Percentiles rank a stretch among this genome's conserved stretches.
phyloP scores from a whole-genome alignment of 352 stramenopile genomes.

The Halophytophthora polymorphica region DNA sequence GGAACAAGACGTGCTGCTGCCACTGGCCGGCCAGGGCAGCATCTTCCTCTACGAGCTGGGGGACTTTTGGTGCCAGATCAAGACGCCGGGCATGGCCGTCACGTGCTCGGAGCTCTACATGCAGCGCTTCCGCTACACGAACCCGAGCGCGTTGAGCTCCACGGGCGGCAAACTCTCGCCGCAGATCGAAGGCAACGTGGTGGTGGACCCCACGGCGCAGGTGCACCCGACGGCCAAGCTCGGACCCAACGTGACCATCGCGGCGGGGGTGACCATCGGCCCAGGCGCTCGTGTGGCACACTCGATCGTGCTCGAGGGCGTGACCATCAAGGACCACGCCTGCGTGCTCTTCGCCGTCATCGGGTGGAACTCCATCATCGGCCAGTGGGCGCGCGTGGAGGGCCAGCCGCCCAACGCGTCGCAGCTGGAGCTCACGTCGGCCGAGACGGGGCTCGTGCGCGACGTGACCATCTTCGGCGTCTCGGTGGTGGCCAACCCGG shows the following conservation, averaged over 20 bases:
- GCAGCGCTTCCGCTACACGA: conserved; percentile 88
- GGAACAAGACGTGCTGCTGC: conserved; percentile 84
- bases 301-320: conserved; percentile 86
- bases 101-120: conserved; percentile 91
- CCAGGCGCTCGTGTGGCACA: conserved; percentile 78
- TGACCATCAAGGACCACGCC: conserved; percentile 86
- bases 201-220: conserved; percentile 72
- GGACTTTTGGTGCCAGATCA: conserved; percentile 91
- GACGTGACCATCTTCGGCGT: conserved; percentile 89
- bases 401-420: conserved; percentile 78
- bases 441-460: conserved; percentile 75
- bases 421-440: conserved; percentile 63
- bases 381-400: conserved; percentile 84
- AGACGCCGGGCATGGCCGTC: conserved; percentile 87
- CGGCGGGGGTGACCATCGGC: conserved; percentile 80
- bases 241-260: conserved; percentile 84
- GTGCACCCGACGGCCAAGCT: conserved; percentile 86
- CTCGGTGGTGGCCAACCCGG: conserved; percentile 82
- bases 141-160: conserved; percentile 73
- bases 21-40: conserved; percentile 65
- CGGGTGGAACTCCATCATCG: conserved; percentile 88
- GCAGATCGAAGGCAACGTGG: conserved; percentile 86
- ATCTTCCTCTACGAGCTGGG: conserved; percentile 82
- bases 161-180: conserved; percentile 82
- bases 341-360: conserved; percentile 87